Percentiles rank a stretch among this genome's conserved stretches.
These are phyloP conservation scores for Salix purpurea DNA, from an alignment of 345 rosid species.

Conservation along the genomic window DNA sequence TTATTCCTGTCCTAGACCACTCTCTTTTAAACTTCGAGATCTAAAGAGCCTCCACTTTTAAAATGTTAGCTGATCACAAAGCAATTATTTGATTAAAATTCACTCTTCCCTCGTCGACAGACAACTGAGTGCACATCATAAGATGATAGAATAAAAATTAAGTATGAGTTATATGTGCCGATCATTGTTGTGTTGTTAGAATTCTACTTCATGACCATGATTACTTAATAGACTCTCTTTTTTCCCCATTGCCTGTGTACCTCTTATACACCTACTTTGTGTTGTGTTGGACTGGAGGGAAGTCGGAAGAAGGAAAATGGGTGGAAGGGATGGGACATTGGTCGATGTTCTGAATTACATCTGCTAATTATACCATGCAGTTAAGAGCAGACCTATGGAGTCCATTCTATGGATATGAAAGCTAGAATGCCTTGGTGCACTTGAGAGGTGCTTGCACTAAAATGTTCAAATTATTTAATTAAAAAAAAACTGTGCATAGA, in stretches of 20 bases:
- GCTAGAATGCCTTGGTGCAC: not conserved
- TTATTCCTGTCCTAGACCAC: not conserved
- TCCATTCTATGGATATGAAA: not conserved
- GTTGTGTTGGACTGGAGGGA: not conserved
- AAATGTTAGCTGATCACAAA: not conserved
- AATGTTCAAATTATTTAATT: not conserved
- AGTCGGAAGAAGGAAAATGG: not conserved
- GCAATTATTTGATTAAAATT: not conserved
- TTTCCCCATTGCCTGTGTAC: not conserved
- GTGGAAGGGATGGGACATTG: not conserved
- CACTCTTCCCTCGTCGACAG: not conserved
- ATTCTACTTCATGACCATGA: not conserved
- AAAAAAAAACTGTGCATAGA: not conserved
- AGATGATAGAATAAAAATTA: too few species aligned
- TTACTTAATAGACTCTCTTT: not conserved
- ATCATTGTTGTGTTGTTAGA: not conserved
- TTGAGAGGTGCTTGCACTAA: not conserved
- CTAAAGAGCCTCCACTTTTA: not conserved
- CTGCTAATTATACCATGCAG: not conserved
- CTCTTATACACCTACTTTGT: not conserved
- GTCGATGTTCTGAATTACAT: not conserved
- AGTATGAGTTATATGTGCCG: too few species aligned
- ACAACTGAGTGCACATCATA: not conserved
- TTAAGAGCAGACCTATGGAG: not conserved
- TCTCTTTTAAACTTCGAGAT: not conserved